Conservation (phyloP, 208 protist species). For the Crithidia acanthocephali region DNA sequence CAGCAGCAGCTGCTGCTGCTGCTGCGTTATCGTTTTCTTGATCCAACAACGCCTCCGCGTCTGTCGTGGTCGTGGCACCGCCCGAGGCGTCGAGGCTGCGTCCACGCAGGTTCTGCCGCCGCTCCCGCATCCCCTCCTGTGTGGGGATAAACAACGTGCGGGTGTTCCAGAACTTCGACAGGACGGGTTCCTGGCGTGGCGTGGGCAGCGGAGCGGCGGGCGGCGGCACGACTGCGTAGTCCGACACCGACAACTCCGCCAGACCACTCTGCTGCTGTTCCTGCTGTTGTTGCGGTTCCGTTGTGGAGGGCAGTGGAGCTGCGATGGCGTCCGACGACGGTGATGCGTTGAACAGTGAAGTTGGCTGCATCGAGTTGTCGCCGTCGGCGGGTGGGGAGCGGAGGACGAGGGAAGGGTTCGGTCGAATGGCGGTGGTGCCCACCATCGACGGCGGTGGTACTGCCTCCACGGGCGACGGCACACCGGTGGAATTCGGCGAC, state of each 20-base stretch:
- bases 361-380: slow-evolving; percentile 5
- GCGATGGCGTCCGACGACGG: neutral
- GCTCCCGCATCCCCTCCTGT: slow-evolving; percentile 8
- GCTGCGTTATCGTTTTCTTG: neutral
- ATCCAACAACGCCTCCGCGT: neutral
- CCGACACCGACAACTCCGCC: neutral
- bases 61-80: neutral
- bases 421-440: slow-evolving; percentile 7
- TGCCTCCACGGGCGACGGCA: neutral
- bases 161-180: slow-evolving; percentile 20
- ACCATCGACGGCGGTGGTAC: slow-evolving; percentile 2
- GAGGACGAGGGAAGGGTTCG: slow-evolving; percentile 10
- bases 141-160: slow-evolving; percentile 12
- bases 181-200: neutral
- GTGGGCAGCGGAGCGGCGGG: slow-evolving; percentile 16
- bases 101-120: neutral
- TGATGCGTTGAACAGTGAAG: neutral
- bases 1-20: neutral
- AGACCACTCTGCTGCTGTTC: neutral
- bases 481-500: neutral
- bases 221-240: slow-evolving; percentile 2
- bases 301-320: too few relatives aligned
- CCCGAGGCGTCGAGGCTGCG: neutral
- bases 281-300: neutral
- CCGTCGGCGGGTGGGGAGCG: neutral